phyloP scores from a whole-genome alignment of 768 basidiomycete genomes.

The Leucosporidium yakuticum region DNA sequence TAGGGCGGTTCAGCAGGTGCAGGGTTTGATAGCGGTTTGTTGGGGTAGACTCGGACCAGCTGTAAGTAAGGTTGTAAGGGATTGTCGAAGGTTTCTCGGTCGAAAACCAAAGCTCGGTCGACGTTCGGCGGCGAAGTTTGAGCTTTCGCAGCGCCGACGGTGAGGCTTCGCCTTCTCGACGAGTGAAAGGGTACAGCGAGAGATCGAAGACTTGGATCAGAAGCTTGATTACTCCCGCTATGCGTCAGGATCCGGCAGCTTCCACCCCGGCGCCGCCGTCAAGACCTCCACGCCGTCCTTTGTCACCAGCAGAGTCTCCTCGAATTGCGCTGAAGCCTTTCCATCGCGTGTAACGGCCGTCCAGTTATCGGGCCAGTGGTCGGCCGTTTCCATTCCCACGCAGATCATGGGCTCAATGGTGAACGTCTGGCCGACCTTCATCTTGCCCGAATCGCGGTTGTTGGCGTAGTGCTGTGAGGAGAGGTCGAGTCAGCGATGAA shows the following conservation, averaged over 20 bases:
- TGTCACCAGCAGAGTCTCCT: conserved; percentile 72
- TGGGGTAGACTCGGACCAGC: too few species aligned
- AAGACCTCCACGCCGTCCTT: conserved; percentile 37
- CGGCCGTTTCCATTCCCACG: conserved; percentile 25
- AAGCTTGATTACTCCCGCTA: too few species aligned
- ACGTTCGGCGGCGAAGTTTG: too few species aligned
- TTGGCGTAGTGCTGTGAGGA: conserved; percentile 34
- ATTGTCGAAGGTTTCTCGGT: too few species aligned
- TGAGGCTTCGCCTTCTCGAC: too few species aligned
- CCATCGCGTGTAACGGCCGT: conserved; percentile 90
- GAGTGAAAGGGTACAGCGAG: too few species aligned
- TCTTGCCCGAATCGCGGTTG: conserved; percentile 27
- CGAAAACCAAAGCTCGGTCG: too few species aligned
- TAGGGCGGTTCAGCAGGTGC: too few species aligned
- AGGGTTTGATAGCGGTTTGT: too few species aligned
- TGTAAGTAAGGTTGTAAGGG: too few species aligned
- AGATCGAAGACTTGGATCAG: too few species aligned
- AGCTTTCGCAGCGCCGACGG: too few species aligned
- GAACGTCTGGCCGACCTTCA: conserved; percentile 33
- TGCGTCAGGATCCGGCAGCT: conserved; percentile 12
- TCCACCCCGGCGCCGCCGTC: conserved; percentile 35
- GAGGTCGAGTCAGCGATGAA: background rate
- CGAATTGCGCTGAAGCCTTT: conserved; percentile 88
- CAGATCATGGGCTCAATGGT: conserved; percentile 42
- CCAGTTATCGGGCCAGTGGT: conserved; percentile 53